Conservation (phyloP, 1,284 basidiomycete genomes). For the Pholiota adiposa region DNA sequence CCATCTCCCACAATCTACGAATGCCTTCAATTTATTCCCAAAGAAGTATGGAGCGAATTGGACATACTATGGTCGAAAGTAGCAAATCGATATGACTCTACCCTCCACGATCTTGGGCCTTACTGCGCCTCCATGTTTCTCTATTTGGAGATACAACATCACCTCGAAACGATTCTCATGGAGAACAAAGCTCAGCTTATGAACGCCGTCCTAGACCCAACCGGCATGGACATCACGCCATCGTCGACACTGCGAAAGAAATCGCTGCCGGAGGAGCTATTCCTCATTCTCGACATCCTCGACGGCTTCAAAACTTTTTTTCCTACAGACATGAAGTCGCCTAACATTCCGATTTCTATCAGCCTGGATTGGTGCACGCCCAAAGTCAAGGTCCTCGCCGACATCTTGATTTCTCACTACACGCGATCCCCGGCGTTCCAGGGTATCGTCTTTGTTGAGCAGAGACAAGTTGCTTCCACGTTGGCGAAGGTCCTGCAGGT, state of each 20-base stretch:
- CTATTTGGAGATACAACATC: constrained; percentile 58
- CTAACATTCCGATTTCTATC: constrained; percentile 44
- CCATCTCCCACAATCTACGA: constrained; percentile 57
- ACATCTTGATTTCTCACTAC: constrained; percentile 60
- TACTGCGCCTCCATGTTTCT: constrained; percentile 58
- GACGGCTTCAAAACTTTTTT: constrained; percentile 56
- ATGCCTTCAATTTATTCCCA: constrained; percentile 52
- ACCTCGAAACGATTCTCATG: constrained; percentile 38
- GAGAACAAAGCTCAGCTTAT: constrained; percentile 20
- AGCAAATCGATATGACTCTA: constrained; percentile 60
- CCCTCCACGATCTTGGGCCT: constrained; percentile 49
- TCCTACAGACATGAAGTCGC: constrained; percentile 23
- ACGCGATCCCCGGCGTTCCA: constrained; percentile 59
- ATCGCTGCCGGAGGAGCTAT: constrained; percentile 40
- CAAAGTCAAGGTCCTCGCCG: constrained; percentile 66
- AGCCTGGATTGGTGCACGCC: constrained; percentile 69
- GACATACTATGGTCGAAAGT: constrained; percentile 60
- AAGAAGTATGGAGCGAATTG: constrained; percentile 40
- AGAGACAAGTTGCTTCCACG: constrained; percentile 76
- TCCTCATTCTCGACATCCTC: constrained; percentile 53
- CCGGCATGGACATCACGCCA: constrained; percentile 18
- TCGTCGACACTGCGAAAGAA: constrained; percentile 12
- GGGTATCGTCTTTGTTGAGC: constrained; percentile 84
- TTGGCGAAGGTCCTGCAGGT: constrained; percentile 66
- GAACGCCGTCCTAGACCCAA: constrained; percentile 16